Percentiles rank a stretch among this genome's conserved stretches.
Evolutionary conservation across 2,329 filamentous ascomycete species (phyloP).

Genomic region (Penicillium concentricum): DNA sequence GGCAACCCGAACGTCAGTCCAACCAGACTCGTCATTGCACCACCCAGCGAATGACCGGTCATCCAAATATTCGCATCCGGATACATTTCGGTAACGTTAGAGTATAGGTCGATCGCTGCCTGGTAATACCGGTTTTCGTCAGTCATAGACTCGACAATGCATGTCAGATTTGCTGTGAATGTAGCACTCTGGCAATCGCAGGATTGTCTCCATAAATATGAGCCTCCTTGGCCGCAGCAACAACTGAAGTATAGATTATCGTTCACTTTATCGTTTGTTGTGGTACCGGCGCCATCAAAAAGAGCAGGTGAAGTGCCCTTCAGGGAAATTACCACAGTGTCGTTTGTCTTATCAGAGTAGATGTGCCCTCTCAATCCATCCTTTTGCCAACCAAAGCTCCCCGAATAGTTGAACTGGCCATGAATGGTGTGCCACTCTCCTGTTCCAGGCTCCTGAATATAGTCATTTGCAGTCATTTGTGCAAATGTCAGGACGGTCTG

Average conservation of each 20-base stretch:
- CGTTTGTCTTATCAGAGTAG: conserved; percentile 81
- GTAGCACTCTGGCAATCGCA: conserved; percentile 88
- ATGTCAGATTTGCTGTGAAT: conserved; percentile 90
- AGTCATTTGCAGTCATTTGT: conserved; percentile 85
- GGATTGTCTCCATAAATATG: conserved; percentile 85
- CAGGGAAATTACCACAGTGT: conserved; percentile 83
- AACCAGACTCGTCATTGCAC: conserved; percentile 81
- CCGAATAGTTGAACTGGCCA: conserved; percentile 76
- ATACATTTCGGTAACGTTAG: conserved; percentile 87
- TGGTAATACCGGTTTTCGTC: conserved; percentile 91
- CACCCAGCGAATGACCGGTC: conserved; percentile 87
- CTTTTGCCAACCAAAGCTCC: conserved; percentile 86
- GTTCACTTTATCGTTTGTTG: conserved; percentile 95
- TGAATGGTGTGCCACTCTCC: conserved; percentile 83
- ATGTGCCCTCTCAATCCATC: conserved; percentile 91
- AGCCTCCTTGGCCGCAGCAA: conserved; percentile 91
- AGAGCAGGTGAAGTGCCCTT: conserved; percentile 90
- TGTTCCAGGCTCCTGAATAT: conserved; percentile 69
- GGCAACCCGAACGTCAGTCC: conserved; percentile 89
- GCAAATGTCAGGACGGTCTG: conserved; percentile 80
- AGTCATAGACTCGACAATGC: conserved; percentile 70
- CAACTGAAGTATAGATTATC: conserved; percentile 98
- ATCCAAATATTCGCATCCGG: conserved; percentile 84
- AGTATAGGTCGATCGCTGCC: conserved; percentile 83
- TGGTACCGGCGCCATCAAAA: conserved; percentile 95